These are phyloP conservation scores for Trypanosoma mega DNA, from an alignment of 208 protist genomes.

Conservation along the genomic window DNA sequence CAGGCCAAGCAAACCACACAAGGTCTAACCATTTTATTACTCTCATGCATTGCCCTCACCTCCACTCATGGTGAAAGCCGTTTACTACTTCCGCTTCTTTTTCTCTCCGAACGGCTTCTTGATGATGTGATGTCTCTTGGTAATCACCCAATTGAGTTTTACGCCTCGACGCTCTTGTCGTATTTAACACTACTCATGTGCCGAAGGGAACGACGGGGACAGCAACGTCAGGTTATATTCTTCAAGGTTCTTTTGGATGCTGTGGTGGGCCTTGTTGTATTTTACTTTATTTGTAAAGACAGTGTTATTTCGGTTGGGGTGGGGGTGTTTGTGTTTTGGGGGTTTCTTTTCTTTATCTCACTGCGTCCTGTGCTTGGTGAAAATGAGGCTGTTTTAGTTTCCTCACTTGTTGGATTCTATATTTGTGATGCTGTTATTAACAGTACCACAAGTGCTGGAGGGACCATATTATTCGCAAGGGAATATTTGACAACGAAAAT, in stretches of 20 bases:
- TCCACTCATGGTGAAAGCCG: slow-evolving; percentile 75
- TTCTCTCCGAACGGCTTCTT: slow-evolving; percentile 69
- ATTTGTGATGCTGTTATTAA: slow-evolving; percentile 72
- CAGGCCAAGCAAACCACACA: slow-evolving; percentile 35
- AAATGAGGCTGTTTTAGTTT: slow-evolving; percentile 77
- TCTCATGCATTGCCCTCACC: slow-evolving; percentile 53
- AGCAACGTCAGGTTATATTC: slow-evolving; percentile 42
- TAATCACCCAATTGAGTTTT: slow-evolving; percentile 69
- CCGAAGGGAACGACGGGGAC: slow-evolving; percentile 31
- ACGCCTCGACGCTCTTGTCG: slow-evolving; percentile 77
- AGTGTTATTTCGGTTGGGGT: slow-evolving; percentile 59
- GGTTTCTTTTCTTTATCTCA: slow-evolving; percentile 66
- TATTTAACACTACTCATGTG: slow-evolving; percentile 63
- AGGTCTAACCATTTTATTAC: slow-evolving; percentile 45
- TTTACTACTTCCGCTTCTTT: slow-evolving; percentile 76
- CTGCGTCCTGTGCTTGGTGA: slow-evolving; percentile 54
- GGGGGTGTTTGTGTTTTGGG: slow-evolving; percentile 57
- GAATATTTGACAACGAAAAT: slow-evolving; percentile 65
- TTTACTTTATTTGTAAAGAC: slow-evolving; percentile 66
- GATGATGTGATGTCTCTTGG: slow-evolving; percentile 43
- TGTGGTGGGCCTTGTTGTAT: slow-evolving; percentile 39
- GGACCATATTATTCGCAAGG: slow-evolving; percentile 39
- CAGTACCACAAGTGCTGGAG: slow-evolving; percentile 52
- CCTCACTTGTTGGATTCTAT: slow-evolving; percentile 77
- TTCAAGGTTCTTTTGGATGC: slow-evolving; percentile 37